Base-by-base conservation (phyloP, 164 flowering plant species). In the Berberis thunbergii region DNA sequence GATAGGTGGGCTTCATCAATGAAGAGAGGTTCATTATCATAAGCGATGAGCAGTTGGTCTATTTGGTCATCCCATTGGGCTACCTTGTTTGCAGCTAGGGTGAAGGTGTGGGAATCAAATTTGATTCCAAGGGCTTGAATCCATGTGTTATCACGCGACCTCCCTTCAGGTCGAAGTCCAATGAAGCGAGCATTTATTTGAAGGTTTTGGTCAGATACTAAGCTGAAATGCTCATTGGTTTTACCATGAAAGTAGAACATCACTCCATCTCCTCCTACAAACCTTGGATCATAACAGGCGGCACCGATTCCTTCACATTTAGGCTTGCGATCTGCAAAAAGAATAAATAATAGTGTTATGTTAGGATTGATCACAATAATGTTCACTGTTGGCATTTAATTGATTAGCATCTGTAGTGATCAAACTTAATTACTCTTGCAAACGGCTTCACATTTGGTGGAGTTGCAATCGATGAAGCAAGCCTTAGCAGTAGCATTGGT, bases 101-200 rank as follows among this genome's bases (percentile, higher is more conserved):
- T 61, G 69, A 75, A 66, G 5, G 66, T 67, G 67, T 75, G 77
- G 7, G 71, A 57, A 38, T 49, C 62, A 59, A 77, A 73, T 63
- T 71, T 62, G 68, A 77, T 41, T 7, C 78, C 77, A 46, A 79
- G 46, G 46, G 80, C 72, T 64, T 79, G 77, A 57, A 79, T 72
- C 81, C 83, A 80, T 49, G 83, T 80, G 70, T 64, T 69, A 64
- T 80, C 81, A 11, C 79, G 66, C 0, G 45, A 8, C 49, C 79
- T 67, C 26, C 79, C 81, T 12, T 63, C 65, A 0, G 79, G 81
- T 7, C 83, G 61, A n/a, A 61, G 61, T 5, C 83, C 81, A 4
- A 80, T 77, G 71, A 80, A 78, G 9, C 67, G 76, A 26, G 78
- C 79, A 44, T 80, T 80, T 63, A 80, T 73, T 38, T 80, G 83